These are phyloP conservation scores for Diospyros lotus DNA, from an alignment of 148 eudicot species.

Conservation along the genomic window DNA sequence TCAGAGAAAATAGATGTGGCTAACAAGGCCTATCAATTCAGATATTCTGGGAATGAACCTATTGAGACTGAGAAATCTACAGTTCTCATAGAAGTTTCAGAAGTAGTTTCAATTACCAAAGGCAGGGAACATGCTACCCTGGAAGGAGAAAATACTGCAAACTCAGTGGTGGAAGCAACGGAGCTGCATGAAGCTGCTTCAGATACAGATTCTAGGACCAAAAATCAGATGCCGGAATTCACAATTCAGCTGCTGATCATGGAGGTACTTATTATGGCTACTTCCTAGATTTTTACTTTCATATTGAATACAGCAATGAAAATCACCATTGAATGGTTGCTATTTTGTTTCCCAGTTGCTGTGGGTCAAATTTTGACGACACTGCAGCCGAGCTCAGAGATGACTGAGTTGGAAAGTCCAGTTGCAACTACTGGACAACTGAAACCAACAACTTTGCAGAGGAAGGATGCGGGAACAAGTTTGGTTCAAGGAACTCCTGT, in stretches of 20 bases:
- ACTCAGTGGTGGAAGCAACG: not conserved
- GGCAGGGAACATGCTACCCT: not conserved
- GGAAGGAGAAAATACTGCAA: not conserved
- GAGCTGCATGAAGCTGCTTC: not conserved
- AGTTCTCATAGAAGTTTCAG: too few species aligned
- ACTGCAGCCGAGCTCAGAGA: not conserved
- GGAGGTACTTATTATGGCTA: slow-evolving; percentile 1
- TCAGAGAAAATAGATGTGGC: not conserved
- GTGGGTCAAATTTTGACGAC: not conserved
- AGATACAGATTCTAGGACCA: not conserved
- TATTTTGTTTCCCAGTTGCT: slow-evolving; percentile 7
- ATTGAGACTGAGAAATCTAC: not conserved
- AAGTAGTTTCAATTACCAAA: not conserved
- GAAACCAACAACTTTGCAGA: not conserved
- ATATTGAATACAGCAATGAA: not conserved
- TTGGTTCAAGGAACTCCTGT: slow-evolving; percentile 43
- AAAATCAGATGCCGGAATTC: not conserved
- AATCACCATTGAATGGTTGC: not conserved
- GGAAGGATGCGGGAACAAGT: slow-evolving; percentile 23
- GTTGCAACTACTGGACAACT: not conserved
- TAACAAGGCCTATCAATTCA: not conserved
- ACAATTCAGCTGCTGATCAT: not conserved
- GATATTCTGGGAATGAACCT: not conserved
- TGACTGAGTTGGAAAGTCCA: not conserved
- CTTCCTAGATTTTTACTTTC: not conserved